These are phyloP conservation scores for Akebia trifoliata DNA, from an alignment of 164 flowering plant genomes.

Conservation along the genomic window DNA sequence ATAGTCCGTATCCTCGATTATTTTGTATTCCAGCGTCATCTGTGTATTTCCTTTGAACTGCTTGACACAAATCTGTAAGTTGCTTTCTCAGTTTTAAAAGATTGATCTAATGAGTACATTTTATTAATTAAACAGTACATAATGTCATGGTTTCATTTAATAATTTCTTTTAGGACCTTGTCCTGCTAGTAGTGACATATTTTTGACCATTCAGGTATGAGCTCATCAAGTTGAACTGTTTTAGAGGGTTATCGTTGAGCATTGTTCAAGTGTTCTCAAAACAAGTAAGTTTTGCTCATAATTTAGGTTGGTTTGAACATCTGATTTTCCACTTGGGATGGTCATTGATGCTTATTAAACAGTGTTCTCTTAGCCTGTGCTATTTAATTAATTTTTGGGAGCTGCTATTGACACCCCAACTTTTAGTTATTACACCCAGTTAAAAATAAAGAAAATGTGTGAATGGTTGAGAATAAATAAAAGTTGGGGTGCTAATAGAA, in stretches of 20 bases:
- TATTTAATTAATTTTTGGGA: too few relatives aligned
- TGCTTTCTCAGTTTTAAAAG: background rate
- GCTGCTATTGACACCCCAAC: too few relatives aligned
- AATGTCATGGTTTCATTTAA: background rate
- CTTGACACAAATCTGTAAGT: slow-evolving; percentile 93
- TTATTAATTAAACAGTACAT: background rate
- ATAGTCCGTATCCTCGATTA: slow-evolving; percentile 94
- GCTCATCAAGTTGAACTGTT: slow-evolving; percentile 81
- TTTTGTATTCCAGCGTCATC: slow-evolving; percentile 77
- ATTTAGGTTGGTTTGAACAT: background rate
- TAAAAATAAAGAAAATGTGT: too few relatives aligned
- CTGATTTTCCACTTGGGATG: background rate
- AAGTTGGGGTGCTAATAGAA: too few relatives aligned
- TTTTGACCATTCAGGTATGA: slow-evolving; percentile 55
- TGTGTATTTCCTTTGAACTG: slow-evolving; percentile 95
- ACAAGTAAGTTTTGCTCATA: slow-evolving; percentile 47
- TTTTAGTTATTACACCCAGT: too few relatives aligned
- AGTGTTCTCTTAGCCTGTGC: background rate
- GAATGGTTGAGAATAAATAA: too few relatives aligned
- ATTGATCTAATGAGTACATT: background rate
- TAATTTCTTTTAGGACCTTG: background rate
- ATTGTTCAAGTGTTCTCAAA: slow-evolving; percentile 90
- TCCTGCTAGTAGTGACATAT: slow-evolving; percentile 11
- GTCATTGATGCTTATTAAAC: slow-evolving; percentile 1
- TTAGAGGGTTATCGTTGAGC: slow-evolving; percentile 81